A percentile compares a stretch with the other conserved stretches of the same genome.
Conservation (phyloP, 2,329 filamentous ascomycete genomes). For the Fusarium proliferatum region DNA sequence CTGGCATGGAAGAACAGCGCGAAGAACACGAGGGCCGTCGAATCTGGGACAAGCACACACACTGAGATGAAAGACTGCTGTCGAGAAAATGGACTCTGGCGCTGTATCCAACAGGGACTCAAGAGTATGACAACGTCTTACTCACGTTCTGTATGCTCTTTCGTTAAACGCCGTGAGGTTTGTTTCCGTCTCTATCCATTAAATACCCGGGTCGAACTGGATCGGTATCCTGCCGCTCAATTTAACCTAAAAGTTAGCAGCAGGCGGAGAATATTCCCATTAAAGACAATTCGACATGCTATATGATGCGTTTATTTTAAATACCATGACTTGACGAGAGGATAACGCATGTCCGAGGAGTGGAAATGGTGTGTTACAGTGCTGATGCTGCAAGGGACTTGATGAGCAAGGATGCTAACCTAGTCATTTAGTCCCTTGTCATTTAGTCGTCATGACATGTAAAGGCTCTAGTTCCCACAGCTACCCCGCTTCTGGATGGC, state of each 20-base stretch:
- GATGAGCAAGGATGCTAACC: not conserved
- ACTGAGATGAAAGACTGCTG: not conserved
- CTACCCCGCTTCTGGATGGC: not conserved
- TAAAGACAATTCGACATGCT: not conserved
- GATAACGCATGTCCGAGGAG: too few species aligned
- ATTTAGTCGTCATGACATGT: not conserved
- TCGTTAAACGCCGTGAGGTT: not conserved
- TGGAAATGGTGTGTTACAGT: not conserved
- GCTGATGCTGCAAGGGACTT: not conserved
- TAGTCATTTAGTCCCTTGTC: not conserved
- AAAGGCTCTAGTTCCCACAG: not conserved
- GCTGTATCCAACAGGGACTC: not conserved
- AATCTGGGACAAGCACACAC: too few species aligned
- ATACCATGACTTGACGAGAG: not conserved
- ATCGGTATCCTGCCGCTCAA: too few species aligned
- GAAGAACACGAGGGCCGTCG: not conserved
- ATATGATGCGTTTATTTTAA: not conserved
- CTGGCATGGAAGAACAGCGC: rapidly evolving
- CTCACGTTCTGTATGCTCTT: not conserved
- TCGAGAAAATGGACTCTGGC: not conserved
- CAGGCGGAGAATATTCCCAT: not conserved
- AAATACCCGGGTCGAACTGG: not conserved
- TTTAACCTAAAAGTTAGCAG: not conserved
- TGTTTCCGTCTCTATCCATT: not conserved
- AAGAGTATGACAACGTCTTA: not conserved